These are phyloP conservation scores for Ajuga reptans DNA, from an alignment of 305 asterid species.

Conservation along the genomic window DNA sequence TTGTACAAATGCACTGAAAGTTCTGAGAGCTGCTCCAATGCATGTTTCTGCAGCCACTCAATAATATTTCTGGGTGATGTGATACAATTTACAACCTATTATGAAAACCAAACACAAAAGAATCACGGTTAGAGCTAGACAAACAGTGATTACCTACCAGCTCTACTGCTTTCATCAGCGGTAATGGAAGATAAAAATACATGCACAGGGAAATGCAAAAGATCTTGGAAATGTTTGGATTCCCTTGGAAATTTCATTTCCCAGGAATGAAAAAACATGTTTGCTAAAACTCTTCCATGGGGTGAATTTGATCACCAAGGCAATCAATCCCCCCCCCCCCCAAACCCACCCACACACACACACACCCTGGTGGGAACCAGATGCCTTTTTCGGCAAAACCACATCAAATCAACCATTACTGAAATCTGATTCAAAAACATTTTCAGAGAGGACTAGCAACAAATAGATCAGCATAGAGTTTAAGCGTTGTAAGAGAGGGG, in stretches of 20 bases:
- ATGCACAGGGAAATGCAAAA: background rate
- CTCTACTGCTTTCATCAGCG: background rate
- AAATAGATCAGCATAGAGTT: no score
- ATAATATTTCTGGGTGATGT: slow-evolving; percentile 43
- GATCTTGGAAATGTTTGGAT: background rate
- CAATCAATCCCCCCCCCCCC: no score
- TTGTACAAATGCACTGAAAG: slow-evolving; percentile 54
- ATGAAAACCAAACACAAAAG: background rate
- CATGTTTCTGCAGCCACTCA: slow-evolving; percentile 70
- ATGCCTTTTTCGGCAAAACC: no score
- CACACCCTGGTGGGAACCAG: no score
- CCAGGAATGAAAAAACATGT: background rate
- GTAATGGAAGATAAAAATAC: background rate
- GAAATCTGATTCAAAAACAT: background rate
- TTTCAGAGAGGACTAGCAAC: background rate
- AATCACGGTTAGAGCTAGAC: background rate
- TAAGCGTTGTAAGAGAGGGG: background rate
- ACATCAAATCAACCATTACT: background rate
- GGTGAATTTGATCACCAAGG: no score
- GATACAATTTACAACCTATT: slow-evolving; percentile 50
- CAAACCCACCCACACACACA: no score
- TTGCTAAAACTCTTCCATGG: background rate
- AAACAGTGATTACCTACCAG: slow-evolving; percentile 10
- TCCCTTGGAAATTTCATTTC: background rate
- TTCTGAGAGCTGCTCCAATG: slow-evolving; percentile 82